Evolutionary conservation across 1,284 basidiomycete species (phyloP).

Genomic region (Papiliotrema nemorosa): DNA sequence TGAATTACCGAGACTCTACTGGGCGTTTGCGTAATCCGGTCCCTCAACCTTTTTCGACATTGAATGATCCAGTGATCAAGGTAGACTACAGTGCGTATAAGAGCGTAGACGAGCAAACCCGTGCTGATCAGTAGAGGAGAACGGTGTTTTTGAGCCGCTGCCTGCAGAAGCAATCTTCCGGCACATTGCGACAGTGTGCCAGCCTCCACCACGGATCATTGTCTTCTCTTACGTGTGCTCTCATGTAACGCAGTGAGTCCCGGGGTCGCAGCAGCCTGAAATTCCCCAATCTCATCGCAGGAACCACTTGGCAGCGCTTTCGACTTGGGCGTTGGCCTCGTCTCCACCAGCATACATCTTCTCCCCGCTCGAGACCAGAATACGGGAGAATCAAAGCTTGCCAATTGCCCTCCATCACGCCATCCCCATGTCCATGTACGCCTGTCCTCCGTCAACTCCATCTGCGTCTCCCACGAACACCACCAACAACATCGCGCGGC

Average conservation of each 20-base stretch:
- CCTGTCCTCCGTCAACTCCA: constrained; percentile 14
- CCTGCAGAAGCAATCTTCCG: constrained; percentile 40
- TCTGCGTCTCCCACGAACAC: background rate
- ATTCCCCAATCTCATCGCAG: constrained; percentile 12
- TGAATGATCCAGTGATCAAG: constrained; percentile 41
- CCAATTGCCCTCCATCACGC: constrained; percentile 32
- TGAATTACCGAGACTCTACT: constrained; percentile 16
- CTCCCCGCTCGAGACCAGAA: constrained; percentile 38
- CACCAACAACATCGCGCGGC: background rate
- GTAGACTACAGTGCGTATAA: constrained; percentile 39
- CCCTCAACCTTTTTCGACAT: constrained; percentile 37
- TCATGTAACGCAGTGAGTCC: constrained; percentile 35
- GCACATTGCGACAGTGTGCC: constrained; percentile 33
- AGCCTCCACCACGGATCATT: constrained; percentile 38
- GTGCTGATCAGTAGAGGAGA: constrained; percentile 21
- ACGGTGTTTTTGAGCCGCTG: constrained; percentile 38
- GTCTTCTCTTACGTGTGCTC: constrained; percentile 41
- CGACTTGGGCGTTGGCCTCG: constrained; percentile 33
- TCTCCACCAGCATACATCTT: constrained; percentile 35
- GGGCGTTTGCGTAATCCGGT: constrained; percentile 25
- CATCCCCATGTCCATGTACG: constrained; percentile 45
- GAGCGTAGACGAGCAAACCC: background rate
- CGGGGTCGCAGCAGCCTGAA: too few species aligned
- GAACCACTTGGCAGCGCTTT: constrained; percentile 34
- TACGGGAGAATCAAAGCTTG: constrained; percentile 28